These are phyloP conservation scores for Peronospora destructor DNA, from an alignment of 352 stramenopile genomes.

Conservation along the genomic window DNA sequence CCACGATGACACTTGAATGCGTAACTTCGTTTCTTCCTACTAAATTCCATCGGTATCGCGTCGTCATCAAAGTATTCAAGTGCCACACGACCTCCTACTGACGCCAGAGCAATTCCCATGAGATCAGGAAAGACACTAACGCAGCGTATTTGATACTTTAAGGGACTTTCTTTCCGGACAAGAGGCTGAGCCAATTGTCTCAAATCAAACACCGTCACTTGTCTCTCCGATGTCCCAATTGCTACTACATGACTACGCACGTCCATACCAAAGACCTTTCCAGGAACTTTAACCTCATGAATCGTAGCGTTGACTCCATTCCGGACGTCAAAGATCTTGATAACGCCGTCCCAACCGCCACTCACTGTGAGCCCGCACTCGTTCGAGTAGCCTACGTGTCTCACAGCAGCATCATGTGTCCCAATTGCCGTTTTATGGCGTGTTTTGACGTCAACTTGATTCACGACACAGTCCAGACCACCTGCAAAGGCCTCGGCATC, in stretches of 20 bases:
- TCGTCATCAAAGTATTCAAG: constrained; percentile 92
- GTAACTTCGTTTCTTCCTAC: constrained; percentile 80
- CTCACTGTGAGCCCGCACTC: constrained; percentile 52
- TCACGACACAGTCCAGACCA: constrained; percentile 59
- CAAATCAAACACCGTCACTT: constrained; percentile 79
- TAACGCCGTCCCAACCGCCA: constrained; percentile 56
- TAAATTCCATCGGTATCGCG: neutral
- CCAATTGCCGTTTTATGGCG: constrained; percentile 32
- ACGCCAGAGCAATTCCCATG: constrained; percentile 86
- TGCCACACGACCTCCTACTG: constrained; percentile 94
- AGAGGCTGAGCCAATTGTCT: constrained; percentile 60
- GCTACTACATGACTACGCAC: constrained; percentile 52
- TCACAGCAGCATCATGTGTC: constrained; percentile 42
- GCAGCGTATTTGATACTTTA: constrained; percentile 91
- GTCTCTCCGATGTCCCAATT: constrained; percentile 42
- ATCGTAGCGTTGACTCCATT: constrained; percentile 46
- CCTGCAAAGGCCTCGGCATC: constrained; percentile 65
- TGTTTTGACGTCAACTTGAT: constrained; percentile 51
- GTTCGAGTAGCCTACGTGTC: constrained; percentile 49
- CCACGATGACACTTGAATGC: constrained; percentile 97
- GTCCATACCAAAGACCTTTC: constrained; percentile 72
- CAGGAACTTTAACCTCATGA: constrained; percentile 34
- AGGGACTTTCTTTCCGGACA: constrained; percentile 61
- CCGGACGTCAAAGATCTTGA: constrained; percentile 64
- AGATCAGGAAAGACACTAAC: constrained; percentile 65